Conservation (phyloP, 352 stramenopile species). For the Phytopythium oedochilum region DNA sequence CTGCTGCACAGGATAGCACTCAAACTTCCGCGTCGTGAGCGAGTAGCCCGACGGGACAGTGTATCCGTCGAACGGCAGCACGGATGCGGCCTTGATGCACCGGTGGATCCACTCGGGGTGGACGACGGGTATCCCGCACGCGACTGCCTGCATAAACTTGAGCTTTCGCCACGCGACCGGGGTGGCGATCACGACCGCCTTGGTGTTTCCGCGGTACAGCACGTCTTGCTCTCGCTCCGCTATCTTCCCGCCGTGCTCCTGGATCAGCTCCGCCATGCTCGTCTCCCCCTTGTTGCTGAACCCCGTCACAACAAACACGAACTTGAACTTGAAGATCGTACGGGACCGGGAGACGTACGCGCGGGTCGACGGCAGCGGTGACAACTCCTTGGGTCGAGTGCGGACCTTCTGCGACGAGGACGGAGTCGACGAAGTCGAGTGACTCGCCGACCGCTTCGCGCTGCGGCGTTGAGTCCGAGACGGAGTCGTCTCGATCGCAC, state of each 20-base stretch:
- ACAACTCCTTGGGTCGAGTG: conserved; percentile 41
- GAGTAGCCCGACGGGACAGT: conserved; percentile 65
- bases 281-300: conserved; percentile 50
- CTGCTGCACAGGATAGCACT: conserved; percentile 35
- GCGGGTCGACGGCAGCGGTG: conserved; percentile 42
- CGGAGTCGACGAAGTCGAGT: conserved; percentile 14
- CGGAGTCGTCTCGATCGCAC: conserved; percentile 11
- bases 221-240: conserved; percentile 41
- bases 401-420: conserved; percentile 41
- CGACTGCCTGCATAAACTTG: conserved; percentile 79
- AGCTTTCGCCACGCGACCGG: conserved; percentile 70
- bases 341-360: conserved; percentile 41
- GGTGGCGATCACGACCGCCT: conserved; percentile 70
- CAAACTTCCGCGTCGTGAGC: conserved; percentile 54
- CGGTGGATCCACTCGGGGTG: conserved; percentile 77
- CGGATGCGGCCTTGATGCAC: conserved; percentile 39
- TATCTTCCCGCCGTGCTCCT: conserved; percentile 64
- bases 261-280: conserved; percentile 50
- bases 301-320: conserved; percentile 72
- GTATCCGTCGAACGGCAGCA: conserved; percentile 70
- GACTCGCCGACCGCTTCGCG: conserved; percentile 13
- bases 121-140: conserved; percentile 76
- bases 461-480: conserved; percentile 11
- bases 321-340: conserved; percentile 69
- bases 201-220: conserved; percentile 36